Percentiles rank a stretch among this genome's conserved stretches.
These are phyloP conservation scores for Eimeria zaria DNA, from an alignment of 169 alveolate genomes.

Conservation along the genomic window DNA sequence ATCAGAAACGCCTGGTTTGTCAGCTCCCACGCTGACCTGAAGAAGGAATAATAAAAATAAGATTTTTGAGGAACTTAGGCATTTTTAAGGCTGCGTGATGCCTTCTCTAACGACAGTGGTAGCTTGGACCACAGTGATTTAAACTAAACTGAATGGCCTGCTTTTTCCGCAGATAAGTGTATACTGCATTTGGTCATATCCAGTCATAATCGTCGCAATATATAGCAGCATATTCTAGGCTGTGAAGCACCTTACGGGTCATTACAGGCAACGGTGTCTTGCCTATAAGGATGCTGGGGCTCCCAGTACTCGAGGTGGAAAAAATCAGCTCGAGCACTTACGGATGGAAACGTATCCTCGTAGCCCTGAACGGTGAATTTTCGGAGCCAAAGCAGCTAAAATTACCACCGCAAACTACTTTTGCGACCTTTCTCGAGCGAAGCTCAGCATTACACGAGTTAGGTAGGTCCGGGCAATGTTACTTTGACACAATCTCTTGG, in stretches of 20 bases:
- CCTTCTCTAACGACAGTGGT: neutral
- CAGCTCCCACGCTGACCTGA: neutral
- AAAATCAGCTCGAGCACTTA: conserved; percentile 52
- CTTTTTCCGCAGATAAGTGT: neutral
- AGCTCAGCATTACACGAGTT: conserved; percentile 60
- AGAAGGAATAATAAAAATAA: neutral
- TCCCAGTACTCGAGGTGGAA: conserved; percentile 66
- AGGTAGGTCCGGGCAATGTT: conserved; percentile 17
- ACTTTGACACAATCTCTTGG: neutral
- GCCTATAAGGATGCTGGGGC: conserved; percentile 64
- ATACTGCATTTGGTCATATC: neutral
- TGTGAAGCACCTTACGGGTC: neutral
- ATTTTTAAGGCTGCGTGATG: neutral
- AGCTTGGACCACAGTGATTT: neutral
- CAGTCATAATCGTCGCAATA: neutral
- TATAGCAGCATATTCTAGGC: neutral
- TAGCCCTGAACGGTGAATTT: conserved; percentile 67
- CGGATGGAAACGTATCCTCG: conserved; percentile 74
- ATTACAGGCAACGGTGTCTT: neutral
- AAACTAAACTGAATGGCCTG: neutral
- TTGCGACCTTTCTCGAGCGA: conserved; percentile 56
- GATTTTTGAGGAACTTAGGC: neutral
- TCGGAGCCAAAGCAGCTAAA: conserved; percentile 80
- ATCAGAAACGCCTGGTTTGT: neutral
- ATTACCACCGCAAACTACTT: conserved; percentile 59